A percentile compares a stretch with the other conserved stretches of the same genome.
phyloP scores from a whole-genome alignment of 2,329 filamentous ascomycete genomes.

The Stagonosporopsis cucurbitacearum region DNA sequence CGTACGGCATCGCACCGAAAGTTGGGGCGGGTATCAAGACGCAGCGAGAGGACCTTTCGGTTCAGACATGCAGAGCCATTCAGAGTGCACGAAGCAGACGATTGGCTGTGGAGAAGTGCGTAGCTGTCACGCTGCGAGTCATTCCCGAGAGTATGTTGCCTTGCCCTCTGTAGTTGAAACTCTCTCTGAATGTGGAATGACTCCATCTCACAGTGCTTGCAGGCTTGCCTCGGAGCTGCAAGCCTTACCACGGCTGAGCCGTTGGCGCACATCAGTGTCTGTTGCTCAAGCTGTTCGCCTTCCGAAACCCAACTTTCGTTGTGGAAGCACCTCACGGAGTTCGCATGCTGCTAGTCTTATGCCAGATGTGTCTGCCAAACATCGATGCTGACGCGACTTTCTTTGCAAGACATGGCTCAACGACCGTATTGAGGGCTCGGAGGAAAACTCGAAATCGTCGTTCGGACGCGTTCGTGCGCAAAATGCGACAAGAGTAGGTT shows the following conservation, averaged over 20 bases:
- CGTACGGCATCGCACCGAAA: conserved; percentile 35
- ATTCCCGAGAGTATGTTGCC: conserved; percentile 28
- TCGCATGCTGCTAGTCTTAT: conserved; percentile 43
- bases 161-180: conserved; percentile 21
- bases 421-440: conserved; percentile 30
- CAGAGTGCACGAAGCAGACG: conserved; percentile 7
- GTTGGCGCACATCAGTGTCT: conserved; percentile 25
- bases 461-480: conserved; percentile 43
- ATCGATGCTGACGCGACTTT: conserved; percentile 37
- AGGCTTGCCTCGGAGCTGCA: conserved; percentile 17
- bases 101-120: conserved; percentile 12
- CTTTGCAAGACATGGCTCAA: conserved; percentile 37
- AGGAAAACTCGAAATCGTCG: conserved; percentile 34
- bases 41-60: conserved; percentile 27
- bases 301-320: conserved; percentile 37
- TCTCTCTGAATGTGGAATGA: conserved; percentile 17
- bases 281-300: conserved; percentile 21
- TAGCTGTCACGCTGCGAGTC: conserved; percentile 22
- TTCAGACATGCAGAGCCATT: conserved; percentile 8
- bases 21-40: conserved; percentile 28
- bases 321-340: conserved; percentile 33
- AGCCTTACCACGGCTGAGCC: conserved; percentile 20
- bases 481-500: conserved; percentile 46
- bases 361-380: conserved; percentile 43
- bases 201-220: conserved; percentile 24